phyloP scores from a whole-genome alignment of 176 grass and related monocot genomes.

The Hyparrhenia diplandra region DNA sequence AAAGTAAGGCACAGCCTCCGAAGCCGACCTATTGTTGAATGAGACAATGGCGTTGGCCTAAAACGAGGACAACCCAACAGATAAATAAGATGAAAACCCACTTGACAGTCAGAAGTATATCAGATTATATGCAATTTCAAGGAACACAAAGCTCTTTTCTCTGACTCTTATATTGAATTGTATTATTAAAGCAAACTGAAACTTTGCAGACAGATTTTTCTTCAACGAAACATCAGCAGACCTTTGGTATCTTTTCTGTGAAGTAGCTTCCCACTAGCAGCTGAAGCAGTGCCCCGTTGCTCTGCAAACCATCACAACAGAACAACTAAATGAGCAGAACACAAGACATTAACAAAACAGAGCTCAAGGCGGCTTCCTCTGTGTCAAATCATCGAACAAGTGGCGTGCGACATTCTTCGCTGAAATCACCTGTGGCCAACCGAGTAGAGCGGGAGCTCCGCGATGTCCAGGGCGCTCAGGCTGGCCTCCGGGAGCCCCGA shows the following conservation, averaged over 20 bases:
- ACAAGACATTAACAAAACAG: background rate
- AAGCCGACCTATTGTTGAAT: constrained; percentile 87
- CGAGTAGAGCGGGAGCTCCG: constrained; percentile 62
- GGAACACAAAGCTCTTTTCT: background rate
- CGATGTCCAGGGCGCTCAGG: constrained; percentile 45
- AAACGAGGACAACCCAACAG: constrained; percentile 33
- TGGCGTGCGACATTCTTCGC: background rate
- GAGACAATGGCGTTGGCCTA: constrained; percentile 92
- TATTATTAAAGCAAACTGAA: background rate
- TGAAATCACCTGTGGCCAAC: constrained; percentile 74
- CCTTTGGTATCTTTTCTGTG: constrained; percentile 77
- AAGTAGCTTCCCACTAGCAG: constrained; percentile 91
- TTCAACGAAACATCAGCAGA: constrained; percentile 20
- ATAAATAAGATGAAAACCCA: constrained; percentile 13
- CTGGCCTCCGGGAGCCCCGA: constrained; percentile 62
- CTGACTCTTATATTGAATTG: background rate
- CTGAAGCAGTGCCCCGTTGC: constrained; percentile 94
- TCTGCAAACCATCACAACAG: constrained; percentile 37
- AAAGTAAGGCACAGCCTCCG: constrained; percentile 96
- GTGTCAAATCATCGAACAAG: constrained; percentile 20
- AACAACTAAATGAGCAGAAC: background rate
- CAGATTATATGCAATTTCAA: background rate
- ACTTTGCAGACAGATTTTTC: background rate
- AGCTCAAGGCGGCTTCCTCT: background rate
- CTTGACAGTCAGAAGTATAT: background rate